Conservation (phyloP, 225 moss, liverwort and hornwort species). For the Pseudoscleropodium purum region DNA sequence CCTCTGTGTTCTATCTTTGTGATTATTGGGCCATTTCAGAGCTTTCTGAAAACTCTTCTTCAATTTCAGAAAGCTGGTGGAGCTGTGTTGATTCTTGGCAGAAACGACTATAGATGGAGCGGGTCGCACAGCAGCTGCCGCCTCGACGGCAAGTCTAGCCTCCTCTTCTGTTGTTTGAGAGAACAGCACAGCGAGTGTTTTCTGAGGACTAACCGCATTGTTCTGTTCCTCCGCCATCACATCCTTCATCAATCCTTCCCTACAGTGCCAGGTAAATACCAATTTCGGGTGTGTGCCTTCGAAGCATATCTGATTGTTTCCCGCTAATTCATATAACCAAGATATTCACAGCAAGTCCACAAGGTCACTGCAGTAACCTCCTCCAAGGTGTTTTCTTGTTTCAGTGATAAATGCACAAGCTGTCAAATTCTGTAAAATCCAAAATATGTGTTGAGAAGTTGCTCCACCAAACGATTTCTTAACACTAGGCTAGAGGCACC, state of each 20-base stretch:
- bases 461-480: not conserved
- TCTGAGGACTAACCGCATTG: constrained; percentile 34
- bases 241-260: constrained; percentile 66
- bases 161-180: constrained; percentile 93
- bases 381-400: not conserved
- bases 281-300: not conserved
- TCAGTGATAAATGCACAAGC: not conserved
- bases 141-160: constrained; percentile 89
- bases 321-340: not conserved
- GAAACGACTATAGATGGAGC: constrained; percentile 94
- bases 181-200: constrained; percentile 43
- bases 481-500: not conserved
- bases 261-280: not conserved
- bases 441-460: not conserved
- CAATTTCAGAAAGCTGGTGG: constrained; percentile 66
- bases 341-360: not conserved
- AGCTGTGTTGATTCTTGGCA: constrained; percentile 55
- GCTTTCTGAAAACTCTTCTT: constrained; percentile 77
- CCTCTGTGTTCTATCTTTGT: constrained; percentile 65
- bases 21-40: constrained; percentile 68
- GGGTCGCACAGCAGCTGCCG: constrained; percentile 92
- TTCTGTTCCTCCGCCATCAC: constrained; percentile 86
- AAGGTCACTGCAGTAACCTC: not conserved
- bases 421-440: not conserved
- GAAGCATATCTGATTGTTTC: constrained; percentile 5